Conservation (phyloP, 2,329 filamentous ascomycete genomes). For the Teratosphaeria gauchensis region DNA sequence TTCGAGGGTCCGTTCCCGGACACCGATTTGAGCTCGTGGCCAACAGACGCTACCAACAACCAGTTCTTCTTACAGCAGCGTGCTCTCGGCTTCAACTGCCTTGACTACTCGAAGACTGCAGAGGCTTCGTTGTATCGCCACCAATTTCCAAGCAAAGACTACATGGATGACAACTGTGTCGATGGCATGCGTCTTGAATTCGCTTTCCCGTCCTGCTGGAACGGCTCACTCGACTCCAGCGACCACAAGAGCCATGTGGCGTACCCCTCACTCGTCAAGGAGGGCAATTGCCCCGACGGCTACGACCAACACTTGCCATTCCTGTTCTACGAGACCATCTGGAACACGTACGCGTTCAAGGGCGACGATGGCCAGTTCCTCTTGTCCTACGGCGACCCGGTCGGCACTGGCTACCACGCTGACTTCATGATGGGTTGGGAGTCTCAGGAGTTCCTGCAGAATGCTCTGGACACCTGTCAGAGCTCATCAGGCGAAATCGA, state of each 20-base stretch:
- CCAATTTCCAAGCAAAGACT: conserved; percentile 67
- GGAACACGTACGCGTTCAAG: conserved; percentile 58
- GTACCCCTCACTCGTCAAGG: conserved; percentile 68
- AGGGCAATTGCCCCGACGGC: conserved; percentile 62
- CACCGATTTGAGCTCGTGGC: conserved; percentile 63
- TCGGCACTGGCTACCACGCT: conserved; percentile 63
- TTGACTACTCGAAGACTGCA: conserved; percentile 61
- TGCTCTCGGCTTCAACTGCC: conserved; percentile 87
- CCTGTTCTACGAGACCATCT: conserved; percentile 81
- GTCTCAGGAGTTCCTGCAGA: conserved; percentile 50
- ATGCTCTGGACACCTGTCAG: conserved; percentile 67
- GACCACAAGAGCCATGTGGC: conserved; percentile 60
- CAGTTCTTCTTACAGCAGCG: conserved; percentile 67
- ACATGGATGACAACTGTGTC: conserved; percentile 69
- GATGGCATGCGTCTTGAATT: conserved; percentile 75
- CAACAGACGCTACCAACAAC: conserved; percentile 52
- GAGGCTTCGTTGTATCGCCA: conserved; percentile 76
- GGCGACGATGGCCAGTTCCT: conserved; percentile 60
- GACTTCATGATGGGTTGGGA: conserved; percentile 80
- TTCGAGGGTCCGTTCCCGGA: conserved; percentile 61
- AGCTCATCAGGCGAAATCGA: conserved; percentile 56
- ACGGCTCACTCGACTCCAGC: conserved; percentile 50
- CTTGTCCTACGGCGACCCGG: conserved; percentile 67
- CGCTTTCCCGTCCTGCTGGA: conserved; percentile 87
- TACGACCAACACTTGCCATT: conserved; percentile 61